Percentiles rank a stretch among this genome's conserved stretches.
These are phyloP conservation scores for Comarum palustre DNA, from an alignment of 306 rosid genomes.

Conservation along the genomic window DNA sequence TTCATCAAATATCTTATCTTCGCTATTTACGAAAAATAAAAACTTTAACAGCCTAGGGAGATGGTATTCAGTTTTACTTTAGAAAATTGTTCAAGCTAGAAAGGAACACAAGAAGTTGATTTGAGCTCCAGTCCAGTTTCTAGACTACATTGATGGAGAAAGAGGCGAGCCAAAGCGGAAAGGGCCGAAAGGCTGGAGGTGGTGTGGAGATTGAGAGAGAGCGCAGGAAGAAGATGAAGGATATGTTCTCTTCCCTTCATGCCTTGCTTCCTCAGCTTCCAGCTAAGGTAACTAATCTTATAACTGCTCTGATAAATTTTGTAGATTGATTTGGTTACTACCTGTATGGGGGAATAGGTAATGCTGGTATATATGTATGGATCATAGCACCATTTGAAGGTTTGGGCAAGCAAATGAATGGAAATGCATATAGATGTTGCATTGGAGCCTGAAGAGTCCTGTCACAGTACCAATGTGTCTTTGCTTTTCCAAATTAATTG, in stretches of 20 bases:
- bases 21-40: background rate
- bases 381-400: too few species aligned
- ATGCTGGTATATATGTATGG: background rate
- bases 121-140: background rate
- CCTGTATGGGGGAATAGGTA: too few species aligned
- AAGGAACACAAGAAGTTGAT: background rate
- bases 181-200: background rate
- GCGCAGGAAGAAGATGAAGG: constrained; percentile 70
- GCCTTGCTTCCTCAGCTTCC: constrained; percentile 65
- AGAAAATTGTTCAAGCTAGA: background rate
- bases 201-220: constrained; percentile 50
- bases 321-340: background rate
- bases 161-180: background rate
- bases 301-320: background rate
- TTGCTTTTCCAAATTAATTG: too few species aligned
- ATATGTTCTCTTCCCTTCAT: constrained; percentile 59
- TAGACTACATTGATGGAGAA: background rate
- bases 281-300: constrained; percentile 41
- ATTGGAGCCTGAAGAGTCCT: too few species aligned
- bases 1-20: background rate
- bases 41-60: background rate
- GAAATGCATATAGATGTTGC: too few species aligned
- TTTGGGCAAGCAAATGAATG: too few species aligned
- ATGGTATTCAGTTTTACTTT: background rate
- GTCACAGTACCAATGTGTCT: too few species aligned